Percentiles rank a stretch among this genome's conserved stretches.
phyloP scores from a whole-genome alignment of 2,329 filamentous ascomycete genomes.

The Stagonosporopsis cucurbitacearum region DNA sequence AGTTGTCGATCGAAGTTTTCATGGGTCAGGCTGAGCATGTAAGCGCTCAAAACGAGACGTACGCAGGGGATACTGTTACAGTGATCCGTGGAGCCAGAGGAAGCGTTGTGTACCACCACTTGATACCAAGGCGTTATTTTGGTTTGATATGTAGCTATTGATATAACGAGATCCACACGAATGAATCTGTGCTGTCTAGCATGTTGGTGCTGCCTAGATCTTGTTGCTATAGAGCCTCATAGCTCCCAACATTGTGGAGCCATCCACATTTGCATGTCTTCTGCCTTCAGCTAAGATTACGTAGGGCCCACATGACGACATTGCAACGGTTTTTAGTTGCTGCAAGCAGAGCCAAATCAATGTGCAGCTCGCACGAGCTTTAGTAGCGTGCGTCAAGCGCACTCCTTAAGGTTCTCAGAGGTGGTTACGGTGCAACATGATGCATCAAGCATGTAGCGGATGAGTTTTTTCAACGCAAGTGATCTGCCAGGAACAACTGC shows the following conservation, averaged over 20 bases:
- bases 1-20: neutral
- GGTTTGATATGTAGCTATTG: conserved; percentile 6
- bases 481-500: conserved; percentile 13
- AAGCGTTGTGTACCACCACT: conserved; percentile 35
- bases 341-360: neutral
- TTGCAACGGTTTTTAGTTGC: conserved; percentile 19
- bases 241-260: conserved; percentile 15
- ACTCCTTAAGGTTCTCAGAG: neutral
- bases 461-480: neutral
- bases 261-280: conserved; percentile 22
- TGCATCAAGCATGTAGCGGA: no score
- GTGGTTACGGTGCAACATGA: neutral
- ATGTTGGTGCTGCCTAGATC: neutral
- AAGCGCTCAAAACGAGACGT: neutral
- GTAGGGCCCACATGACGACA: conserved; percentile 25
- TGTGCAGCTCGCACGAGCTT: neutral
- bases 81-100: neutral
- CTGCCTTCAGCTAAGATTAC: conserved; percentile 13
- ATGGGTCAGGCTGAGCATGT: neutral
- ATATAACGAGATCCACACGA: conserved; percentile 15
- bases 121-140: conserved; percentile 40
- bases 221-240: neutral
- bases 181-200: conserved; percentile 11
- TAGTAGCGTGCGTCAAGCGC: neutral
- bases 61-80: neutral